Percentiles rank a stretch among this genome's conserved stretches.
These are phyloP conservation scores for Cryphonectria carpinicola DNA, from an alignment of 2,329 filamentous ascomycete genomes.

Conservation along the genomic window DNA sequence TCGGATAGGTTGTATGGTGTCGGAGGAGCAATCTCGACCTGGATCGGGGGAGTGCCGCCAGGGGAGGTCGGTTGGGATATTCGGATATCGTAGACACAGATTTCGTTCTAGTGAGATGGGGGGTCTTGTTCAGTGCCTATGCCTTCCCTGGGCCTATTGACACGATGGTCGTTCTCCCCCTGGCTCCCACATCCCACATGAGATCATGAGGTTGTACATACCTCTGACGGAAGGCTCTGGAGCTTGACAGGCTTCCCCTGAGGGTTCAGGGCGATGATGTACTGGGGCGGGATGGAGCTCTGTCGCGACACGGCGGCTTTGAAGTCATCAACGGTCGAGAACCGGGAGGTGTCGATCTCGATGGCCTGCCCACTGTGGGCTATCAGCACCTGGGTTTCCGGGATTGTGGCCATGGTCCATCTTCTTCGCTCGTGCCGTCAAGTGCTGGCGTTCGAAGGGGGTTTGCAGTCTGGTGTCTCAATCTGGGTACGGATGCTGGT, in stretches of 20 bases:
- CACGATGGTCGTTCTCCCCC: neutral
- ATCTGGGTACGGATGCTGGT: neutral
- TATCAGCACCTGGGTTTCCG: slow-evolving; percentile 47
- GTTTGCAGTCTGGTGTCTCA: slow-evolving; percentile 6
- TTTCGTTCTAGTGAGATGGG: slow-evolving; percentile 66
- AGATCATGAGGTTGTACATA: slow-evolving; percentile 43
- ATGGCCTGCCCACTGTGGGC: slow-evolving; percentile 91
- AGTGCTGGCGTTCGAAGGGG: neutral
- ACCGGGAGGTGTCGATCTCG: slow-evolving; percentile 74
- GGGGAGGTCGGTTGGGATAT: slow-evolving; percentile 64
- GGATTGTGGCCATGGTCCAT: slow-evolving; percentile 14
- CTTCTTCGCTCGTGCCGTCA: slow-evolving; percentile 10
- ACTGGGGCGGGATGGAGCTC: slow-evolving; percentile 72
- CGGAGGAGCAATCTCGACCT: slow-evolving; percentile 54
- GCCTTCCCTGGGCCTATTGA: neutral
- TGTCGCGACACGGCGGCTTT: slow-evolving; percentile 78
- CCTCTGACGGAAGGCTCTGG: slow-evolving; percentile 80
- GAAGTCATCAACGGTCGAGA: slow-evolving; percentile 81
- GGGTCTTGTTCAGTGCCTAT: neutral
- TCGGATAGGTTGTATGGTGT: slow-evolving; percentile 61
- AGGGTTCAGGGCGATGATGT: slow-evolving; percentile 85
- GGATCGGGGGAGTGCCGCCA: slow-evolving; percentile 46
- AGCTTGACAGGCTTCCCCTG: slow-evolving; percentile 83
- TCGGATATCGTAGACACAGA: slow-evolving; percentile 89
- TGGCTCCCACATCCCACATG: neutral